A percentile compares a stretch with the other conserved stretches of the same genome.
phyloP scores from a whole-genome alignment of 2,329 filamentous ascomycete species.

The Curvularia eragrostidis region DNA sequence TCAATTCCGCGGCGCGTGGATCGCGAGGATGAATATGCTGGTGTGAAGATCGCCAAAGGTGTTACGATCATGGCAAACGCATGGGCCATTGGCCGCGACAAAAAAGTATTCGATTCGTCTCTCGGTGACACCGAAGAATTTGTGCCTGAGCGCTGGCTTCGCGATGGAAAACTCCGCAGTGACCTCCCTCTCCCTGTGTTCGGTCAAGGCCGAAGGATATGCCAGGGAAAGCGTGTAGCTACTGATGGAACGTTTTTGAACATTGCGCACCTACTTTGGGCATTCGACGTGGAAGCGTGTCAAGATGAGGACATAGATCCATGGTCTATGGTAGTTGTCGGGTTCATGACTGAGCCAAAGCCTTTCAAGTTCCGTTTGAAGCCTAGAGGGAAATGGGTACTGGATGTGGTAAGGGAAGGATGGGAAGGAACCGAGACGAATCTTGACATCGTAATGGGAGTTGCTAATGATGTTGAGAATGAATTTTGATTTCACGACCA shows the following conservation, averaged over 20 bases:
- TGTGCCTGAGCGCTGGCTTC: slow-evolving; percentile 18
- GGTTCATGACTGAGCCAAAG: slow-evolving; percentile 20
- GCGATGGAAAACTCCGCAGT: slow-evolving; percentile 12
- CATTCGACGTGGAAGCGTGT: slow-evolving; percentile 12
- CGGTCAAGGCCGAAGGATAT: slow-evolving; percentile 18
- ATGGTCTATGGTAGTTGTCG: slow-evolving; percentile 15
- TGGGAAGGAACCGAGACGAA: slow-evolving; percentile 10
- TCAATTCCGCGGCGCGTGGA: slow-evolving; percentile 18
- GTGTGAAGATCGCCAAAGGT: slow-evolving; percentile 12
- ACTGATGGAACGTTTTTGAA: slow-evolving; percentile 18
- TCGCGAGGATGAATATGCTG: slow-evolving; percentile 11
- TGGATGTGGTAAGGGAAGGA: slow-evolving; percentile 12
- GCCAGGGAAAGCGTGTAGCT: slow-evolving; percentile 20
- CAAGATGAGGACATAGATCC: slow-evolving; percentile 13
- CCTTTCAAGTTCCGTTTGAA: slow-evolving; percentile 16
- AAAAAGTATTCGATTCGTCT: slow-evolving; percentile 15
- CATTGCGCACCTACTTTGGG: slow-evolving; percentile 16
- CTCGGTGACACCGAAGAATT: slow-evolving; percentile 8
- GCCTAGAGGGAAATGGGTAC: slow-evolving; percentile 15
- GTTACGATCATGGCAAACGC: slow-evolving; percentile 20
- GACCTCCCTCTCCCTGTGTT: slow-evolving; percentile 19
- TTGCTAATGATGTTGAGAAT: slow-evolving; percentile 9
- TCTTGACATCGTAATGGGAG: slow-evolving; percentile 9
- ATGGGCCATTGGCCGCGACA: slow-evolving; percentile 19
- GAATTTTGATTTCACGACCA: neutral